Conservation (phyloP, 116 monocot species). For the Zostera marina region DNA sequence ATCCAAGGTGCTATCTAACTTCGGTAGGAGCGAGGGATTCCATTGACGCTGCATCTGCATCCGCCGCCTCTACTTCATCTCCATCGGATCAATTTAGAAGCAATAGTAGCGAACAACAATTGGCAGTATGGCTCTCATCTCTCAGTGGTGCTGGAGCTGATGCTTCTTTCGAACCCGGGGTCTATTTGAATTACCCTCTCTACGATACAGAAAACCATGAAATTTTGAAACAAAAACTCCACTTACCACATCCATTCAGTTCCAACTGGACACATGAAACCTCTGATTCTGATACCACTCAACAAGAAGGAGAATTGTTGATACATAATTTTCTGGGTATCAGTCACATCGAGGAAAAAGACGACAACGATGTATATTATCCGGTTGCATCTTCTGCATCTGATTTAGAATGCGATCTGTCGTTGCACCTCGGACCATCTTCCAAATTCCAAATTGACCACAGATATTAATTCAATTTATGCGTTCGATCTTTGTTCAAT, state of each 20-base stretch:
- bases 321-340: slow-evolving; percentile 10
- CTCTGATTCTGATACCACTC: background rate
- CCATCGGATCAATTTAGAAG: background rate
- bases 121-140: slow-evolving; percentile 6
- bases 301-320: background rate
- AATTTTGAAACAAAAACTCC: background rate
- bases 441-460: too few relatives aligned
- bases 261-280: background rate
- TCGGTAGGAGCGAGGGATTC: slow-evolving; percentile 13
- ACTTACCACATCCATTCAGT: slow-evolving; percentile 2
- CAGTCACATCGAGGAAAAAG: background rate
- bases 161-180: background rate
- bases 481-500: too few relatives aligned
- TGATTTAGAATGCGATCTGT: slow-evolving; percentile 27
- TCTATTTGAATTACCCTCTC: slow-evolving; percentile 2
- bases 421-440: slow-evolving; percentile 41
- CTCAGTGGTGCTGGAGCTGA: background rate
- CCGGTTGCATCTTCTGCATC: too few relatives aligned
- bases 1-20: slow-evolving; percentile 54
- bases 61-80: slow-evolving; percentile 3
- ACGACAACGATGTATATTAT: too few relatives aligned
- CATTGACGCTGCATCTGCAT: background rate
- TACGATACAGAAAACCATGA: background rate
- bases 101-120: background rate
- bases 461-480: too few relatives aligned